phyloP scores from a whole-genome alignment of 2,329 filamentous ascomycete species.

The Lachnellula cervina region DNA sequence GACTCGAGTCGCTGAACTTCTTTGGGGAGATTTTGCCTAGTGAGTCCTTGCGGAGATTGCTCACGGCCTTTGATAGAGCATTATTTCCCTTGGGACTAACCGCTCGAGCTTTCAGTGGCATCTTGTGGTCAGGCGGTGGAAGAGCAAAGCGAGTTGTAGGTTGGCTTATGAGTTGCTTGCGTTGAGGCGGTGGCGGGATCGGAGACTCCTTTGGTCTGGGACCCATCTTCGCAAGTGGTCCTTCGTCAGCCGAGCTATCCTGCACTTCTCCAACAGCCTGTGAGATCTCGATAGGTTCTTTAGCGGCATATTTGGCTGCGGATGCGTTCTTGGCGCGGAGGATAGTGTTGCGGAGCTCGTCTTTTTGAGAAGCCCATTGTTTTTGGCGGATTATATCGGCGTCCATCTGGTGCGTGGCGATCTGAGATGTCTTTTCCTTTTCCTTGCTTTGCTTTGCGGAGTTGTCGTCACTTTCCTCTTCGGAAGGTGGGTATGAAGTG shows the following conservation, averaged over 20 bases:
- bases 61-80: background rate
- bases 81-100: too few relatives aligned
- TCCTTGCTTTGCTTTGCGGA: background rate
- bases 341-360: background rate
- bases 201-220: background rate
- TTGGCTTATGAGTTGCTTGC: background rate
- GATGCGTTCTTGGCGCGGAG: background rate
- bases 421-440: background rate
- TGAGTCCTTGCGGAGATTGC: background rate
- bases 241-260: background rate
- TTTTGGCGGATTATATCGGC: background rate
- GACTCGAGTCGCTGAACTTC: background rate
- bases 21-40: background rate
- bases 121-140: background rate
- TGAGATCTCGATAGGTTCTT: background rate
- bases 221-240: background rate
- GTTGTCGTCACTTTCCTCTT: background rate
- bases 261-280: background rate
- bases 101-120: background rate
- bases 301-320: background rate
- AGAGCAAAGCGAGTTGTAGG: background rate
- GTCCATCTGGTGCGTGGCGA: background rate
- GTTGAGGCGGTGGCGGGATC: background rate
- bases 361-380: background rate
- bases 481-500: background rate